Evolutionary conservation across 257 asterid species (phyloP).

Genomic region (Ajuga chamaepitys): DNA sequence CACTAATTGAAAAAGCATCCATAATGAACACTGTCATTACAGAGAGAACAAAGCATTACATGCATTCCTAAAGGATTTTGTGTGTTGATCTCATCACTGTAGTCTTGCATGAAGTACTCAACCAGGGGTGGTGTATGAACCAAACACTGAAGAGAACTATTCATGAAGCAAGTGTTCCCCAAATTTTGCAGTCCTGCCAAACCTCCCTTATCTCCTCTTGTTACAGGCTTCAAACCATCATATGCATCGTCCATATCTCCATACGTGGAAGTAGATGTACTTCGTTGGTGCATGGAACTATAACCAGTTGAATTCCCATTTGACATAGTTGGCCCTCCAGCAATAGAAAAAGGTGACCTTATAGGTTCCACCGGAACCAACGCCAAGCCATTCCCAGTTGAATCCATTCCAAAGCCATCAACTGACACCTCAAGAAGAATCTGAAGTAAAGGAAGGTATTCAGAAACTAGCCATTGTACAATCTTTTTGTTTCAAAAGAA

Average conservation of each 20-base stretch:
- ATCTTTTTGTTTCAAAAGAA: neutral
- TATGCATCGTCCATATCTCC: slow-evolving; percentile 58
- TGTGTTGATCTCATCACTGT: slow-evolving; percentile 74
- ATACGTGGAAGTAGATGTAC: slow-evolving; percentile 38
- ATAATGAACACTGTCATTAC: slow-evolving; percentile 7
- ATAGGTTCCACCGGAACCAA: slow-evolving; percentile 75
- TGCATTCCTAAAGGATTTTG: slow-evolving; percentile 90
- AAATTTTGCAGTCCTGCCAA: slow-evolving; percentile 90
- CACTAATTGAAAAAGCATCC: slow-evolving; percentile 1
- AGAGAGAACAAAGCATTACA: slow-evolving; percentile 40
- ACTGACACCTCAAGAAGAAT: slow-evolving; percentile 74
- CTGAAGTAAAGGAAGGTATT: slow-evolving; percentile 25
- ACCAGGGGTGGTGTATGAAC: slow-evolving; percentile 89
- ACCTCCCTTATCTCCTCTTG: slow-evolving; percentile 72
- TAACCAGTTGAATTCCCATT: slow-evolving; percentile 62
- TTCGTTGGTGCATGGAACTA: slow-evolving; percentile 45
- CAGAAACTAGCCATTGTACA: neutral
- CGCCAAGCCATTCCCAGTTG: slow-evolving; percentile 80
- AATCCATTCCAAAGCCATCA: slow-evolving; percentile 59
- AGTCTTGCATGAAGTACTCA: slow-evolving; percentile 80
- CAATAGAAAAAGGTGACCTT: slow-evolving; percentile 70
- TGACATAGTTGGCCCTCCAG: slow-evolving; percentile 87
- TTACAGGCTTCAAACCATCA: slow-evolving; percentile 32
- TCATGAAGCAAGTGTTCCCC: slow-evolving; percentile 99
- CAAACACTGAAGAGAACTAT: slow-evolving; percentile 90